These are phyloP conservation scores for Pharus latifolius DNA, from an alignment of 176 grass and related monocot species.

Conservation along the genomic window DNA sequence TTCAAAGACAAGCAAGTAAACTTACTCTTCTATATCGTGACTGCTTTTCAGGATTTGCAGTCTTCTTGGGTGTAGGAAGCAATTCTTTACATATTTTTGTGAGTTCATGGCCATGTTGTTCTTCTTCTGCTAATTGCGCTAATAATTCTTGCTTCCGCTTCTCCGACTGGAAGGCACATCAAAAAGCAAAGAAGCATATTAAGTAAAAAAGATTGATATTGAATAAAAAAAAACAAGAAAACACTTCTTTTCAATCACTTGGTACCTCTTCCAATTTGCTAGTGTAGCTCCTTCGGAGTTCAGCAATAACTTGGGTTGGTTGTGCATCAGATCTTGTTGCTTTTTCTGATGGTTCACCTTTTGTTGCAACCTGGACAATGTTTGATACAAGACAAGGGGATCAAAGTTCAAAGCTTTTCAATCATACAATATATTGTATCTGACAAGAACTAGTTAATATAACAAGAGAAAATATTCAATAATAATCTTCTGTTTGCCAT, in stretches of 20 bases:
- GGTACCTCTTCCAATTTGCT: conserved; percentile 92
- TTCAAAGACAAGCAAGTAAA: neutral
- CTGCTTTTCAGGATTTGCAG: conserved; percentile 42
- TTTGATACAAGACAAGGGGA: neutral
- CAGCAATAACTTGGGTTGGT: conserved; percentile 75
- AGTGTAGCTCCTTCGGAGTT: conserved; percentile 73
- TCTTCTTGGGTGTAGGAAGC: conserved; percentile 58
- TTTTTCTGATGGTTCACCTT: conserved; percentile 48
- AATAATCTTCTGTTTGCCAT: neutral
- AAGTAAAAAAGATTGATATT: conserved; percentile 1
- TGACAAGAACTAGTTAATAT: neutral
- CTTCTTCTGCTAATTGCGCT: conserved; percentile 74
- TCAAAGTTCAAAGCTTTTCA: neutral
- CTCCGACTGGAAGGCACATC: conserved; percentile 59
- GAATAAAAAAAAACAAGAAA: neutral
- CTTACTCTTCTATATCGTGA: conserved; percentile 50
- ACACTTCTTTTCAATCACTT: neutral
- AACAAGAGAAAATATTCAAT: too few species aligned
- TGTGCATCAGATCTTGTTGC: conserved; percentile 27
- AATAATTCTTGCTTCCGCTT: conserved; percentile 82
- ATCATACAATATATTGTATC: neutral
- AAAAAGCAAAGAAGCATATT: conserved; percentile 1
- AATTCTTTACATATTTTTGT: conserved; percentile 87
- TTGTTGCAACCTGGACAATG: conserved; percentile 40
- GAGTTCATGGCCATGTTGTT: conserved; percentile 84